Percentiles rank a stretch among this genome's conserved stretches.
Evolutionary conservation across 202 grass and related monocot genomes (phyloP).

Genomic region (Zoysia matrella): DNA sequence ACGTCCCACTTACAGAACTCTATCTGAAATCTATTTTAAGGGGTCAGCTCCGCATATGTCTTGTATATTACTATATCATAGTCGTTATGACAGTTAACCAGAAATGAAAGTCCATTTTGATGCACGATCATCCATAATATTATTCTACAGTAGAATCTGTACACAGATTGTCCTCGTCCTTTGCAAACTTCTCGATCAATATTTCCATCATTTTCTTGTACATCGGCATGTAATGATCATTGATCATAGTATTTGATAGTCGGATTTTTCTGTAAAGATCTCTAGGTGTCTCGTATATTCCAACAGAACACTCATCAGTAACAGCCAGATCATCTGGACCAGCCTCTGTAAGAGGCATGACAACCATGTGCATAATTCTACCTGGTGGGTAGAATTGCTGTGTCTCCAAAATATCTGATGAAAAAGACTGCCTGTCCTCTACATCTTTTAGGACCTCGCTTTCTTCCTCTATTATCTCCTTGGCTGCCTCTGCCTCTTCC

Average conservation of each 20-base stretch:
- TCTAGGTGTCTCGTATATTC: conserved; percentile 81
- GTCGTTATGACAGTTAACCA: conserved; percentile 23
- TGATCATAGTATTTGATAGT: conserved; percentile 94
- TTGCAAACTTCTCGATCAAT: conserved; percentile 89
- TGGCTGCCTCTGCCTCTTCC: conserved; percentile 77
- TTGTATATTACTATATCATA: conserved; percentile 42
- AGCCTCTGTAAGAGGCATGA: conserved; percentile 51
- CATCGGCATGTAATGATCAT: conserved; percentile 99
- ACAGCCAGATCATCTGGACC: conserved; percentile 46
- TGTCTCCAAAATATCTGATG: conserved; percentile 64
- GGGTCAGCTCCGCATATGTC: conserved; percentile 11
- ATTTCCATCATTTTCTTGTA: conserved; percentile 98
- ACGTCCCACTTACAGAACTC: conserved; percentile 7
- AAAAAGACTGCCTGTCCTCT: conserved; percentile 60
- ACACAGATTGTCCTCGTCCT: conserved; percentile 62
- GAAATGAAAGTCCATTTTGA: conserved; percentile 28
- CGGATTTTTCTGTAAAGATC: conserved; percentile 89
- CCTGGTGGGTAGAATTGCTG: conserved; percentile 97
- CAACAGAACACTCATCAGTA: conserved; percentile 61
- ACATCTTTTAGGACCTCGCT: conserved; percentile 66
- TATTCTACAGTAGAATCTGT: conserved; percentile 46
- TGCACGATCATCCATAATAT: conserved; percentile 26
- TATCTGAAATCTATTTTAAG: conserved; percentile 38
- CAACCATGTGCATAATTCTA: conserved; percentile 95
- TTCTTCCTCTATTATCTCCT: conserved; percentile 94